A percentile compares a stretch with the other conserved stretches of the same genome.
phyloP scores from a whole-genome alignment of 2,329 filamentous ascomycete species.

The Cordyceps tenuipes region DNA sequence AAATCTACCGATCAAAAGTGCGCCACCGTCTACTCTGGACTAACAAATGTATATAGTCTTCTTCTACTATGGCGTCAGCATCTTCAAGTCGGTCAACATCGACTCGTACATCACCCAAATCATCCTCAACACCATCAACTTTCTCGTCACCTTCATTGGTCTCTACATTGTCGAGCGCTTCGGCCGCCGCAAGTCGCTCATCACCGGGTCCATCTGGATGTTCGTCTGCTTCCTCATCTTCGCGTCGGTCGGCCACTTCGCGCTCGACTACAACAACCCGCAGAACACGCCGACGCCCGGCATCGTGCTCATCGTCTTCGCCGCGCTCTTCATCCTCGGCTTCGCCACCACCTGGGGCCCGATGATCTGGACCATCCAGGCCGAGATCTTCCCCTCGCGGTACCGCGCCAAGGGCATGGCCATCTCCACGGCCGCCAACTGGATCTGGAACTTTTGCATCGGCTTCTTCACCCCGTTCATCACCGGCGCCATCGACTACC shows the following conservation, averaged over 20 bases:
- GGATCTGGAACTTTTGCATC: slow-evolving; percentile 67
- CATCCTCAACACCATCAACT: slow-evolving; percentile 60
- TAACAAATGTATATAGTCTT: slow-evolving; percentile 29
- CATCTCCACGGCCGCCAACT: slow-evolving; percentile 53
- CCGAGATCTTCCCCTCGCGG: slow-evolving; percentile 56
- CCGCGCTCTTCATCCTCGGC: slow-evolving; percentile 54
- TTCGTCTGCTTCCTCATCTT: slow-evolving; percentile 52
- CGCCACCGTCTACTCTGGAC: too few species aligned
- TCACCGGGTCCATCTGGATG: slow-evolving; percentile 55
- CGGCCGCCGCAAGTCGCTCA: slow-evolving; percentile 55
- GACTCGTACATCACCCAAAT: slow-evolving; percentile 60
- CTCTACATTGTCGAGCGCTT: slow-evolving; percentile 63
- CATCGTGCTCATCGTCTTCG: slow-evolving; percentile 54
- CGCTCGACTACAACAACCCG: slow-evolving; percentile 30
- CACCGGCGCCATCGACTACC: slow-evolving; percentile 60
- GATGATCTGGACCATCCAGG: slow-evolving; percentile 56
- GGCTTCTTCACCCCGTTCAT: slow-evolving; percentile 78
- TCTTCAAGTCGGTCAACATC: slow-evolving; percentile 37
- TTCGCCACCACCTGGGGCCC: slow-evolving; percentile 62
- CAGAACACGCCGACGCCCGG: slow-evolving; percentile 35
- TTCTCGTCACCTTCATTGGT: slow-evolving; percentile 57
- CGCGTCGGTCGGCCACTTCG: slow-evolving; percentile 43
- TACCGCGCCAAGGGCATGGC: slow-evolving; percentile 55
- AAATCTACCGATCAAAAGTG: too few species aligned
- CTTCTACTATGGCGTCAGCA: slow-evolving; percentile 55